Evolutionary conservation across 768 basidiomycete species (phyloP).

Genomic region (Paxillus rubicundulus): DNA sequence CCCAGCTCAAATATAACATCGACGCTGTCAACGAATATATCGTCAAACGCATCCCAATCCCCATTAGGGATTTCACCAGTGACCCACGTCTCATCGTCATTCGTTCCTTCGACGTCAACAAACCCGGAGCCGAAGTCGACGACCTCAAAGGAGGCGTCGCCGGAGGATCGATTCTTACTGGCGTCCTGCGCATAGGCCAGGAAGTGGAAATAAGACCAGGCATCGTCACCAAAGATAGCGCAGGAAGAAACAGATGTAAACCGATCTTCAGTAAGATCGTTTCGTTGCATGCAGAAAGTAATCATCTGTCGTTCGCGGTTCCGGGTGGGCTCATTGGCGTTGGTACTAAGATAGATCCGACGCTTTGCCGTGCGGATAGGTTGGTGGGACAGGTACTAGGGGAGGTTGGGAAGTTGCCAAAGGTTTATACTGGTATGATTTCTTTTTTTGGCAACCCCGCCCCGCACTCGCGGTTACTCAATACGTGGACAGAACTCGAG

Average conservation of each 20-base stretch:
- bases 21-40: conserved; percentile 99
- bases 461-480: too few relatives aligned
- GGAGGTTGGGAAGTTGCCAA: conserved; percentile 89
- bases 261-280: conserved; percentile 93
- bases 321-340: conserved; percentile 99
- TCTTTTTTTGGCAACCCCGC: too few relatives aligned
- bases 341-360: conserved; percentile 94
- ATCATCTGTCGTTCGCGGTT: conserved; percentile 90
- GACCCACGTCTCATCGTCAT: conserved; percentile 96
- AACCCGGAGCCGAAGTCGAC: conserved; percentile 94
- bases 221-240: conserved; percentile 91
- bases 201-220: conserved; percentile 98
- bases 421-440: conserved; percentile 78
- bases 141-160: conserved; percentile 98
- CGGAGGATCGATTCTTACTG: conserved; percentile 92
- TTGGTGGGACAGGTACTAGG: conserved; percentile 96
- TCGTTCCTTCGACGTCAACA: conserved; percentile 99
- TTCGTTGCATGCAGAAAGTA: conserved; percentile 92
- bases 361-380: conserved; percentile 94
- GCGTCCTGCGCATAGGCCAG: conserved; percentile 84
- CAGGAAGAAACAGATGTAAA: conserved; percentile 86
- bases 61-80: conserved; percentile 87
- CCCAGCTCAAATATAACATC: conserved; percentile 98
- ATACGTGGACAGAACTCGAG: conserved; percentile 63
- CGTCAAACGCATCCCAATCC: conserved; percentile 93